Evolutionary conservation across 2,329 filamentous ascomycete genomes (phyloP).

Genomic region (Calonectria honghensis): DNA sequence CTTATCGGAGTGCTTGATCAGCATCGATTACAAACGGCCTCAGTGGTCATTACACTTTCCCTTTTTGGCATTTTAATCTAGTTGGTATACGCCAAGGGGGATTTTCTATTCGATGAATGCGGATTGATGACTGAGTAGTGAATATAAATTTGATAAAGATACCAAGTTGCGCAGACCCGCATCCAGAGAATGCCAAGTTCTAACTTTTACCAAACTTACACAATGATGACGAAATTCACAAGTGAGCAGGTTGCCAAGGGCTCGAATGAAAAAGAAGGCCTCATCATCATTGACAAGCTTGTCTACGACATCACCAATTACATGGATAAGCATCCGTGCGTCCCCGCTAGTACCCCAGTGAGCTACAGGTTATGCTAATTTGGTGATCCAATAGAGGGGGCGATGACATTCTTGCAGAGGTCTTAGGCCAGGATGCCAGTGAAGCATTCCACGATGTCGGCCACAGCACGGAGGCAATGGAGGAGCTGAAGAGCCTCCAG

Average conservation of each 20-base stretch:
- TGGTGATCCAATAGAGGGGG: slow-evolving; percentile 8
- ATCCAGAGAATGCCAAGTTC: neutral
- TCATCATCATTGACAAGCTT: slow-evolving; percentile 36
- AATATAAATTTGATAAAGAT: slow-evolving; percentile 13
- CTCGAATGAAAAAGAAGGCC: slow-evolving; percentile 22
- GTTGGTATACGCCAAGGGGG: no score
- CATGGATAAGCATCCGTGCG: slow-evolving; percentile 35
- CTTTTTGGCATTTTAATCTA: neutral
- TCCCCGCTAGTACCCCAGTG: no score
- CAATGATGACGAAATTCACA: slow-evolving; percentile 25
- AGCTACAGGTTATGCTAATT: neutral
- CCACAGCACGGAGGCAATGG: slow-evolving; percentile 35
- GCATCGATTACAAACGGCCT: neutral
- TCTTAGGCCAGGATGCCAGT: slow-evolving; percentile 32
- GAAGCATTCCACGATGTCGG: slow-evolving; percentile 39
- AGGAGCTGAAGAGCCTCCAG: slow-evolving; percentile 25
- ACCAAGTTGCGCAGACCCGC: neutral
- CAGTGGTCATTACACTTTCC: slow-evolving; percentile 22
- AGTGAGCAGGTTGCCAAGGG: slow-evolving; percentile 24
- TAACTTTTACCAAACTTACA: neutral
- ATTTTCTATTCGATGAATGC: no score
- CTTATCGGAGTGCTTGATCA: neutral
- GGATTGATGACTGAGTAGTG: neutral
- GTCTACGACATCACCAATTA: slow-evolving; percentile 39
- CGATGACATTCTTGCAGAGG: slow-evolving; percentile 37